Conservation (phyloP, 1,284 basidiomycete genomes). For the Mycena sp. region DNA sequence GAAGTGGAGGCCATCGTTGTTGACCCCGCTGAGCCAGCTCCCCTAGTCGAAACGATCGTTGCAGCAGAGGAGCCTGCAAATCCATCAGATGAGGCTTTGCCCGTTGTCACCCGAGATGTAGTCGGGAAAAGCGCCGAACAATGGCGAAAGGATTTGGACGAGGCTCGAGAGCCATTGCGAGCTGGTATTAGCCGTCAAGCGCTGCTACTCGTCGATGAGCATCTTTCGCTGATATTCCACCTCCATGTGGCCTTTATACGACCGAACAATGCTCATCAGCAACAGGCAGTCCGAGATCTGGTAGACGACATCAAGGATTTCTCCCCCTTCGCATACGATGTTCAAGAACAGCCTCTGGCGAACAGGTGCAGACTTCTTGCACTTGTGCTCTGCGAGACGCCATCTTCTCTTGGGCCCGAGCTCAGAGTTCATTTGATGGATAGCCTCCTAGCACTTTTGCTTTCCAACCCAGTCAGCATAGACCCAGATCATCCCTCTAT, state of each 20-base stretch:
- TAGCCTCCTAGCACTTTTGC: constrained; percentile 68
- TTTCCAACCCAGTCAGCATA: constrained; percentile 62
- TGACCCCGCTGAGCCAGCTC: no score
- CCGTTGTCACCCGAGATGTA: constrained; percentile 33
- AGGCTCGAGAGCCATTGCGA: constrained; percentile 73
- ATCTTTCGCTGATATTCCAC: constrained; percentile 91
- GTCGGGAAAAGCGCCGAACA: constrained; percentile 63
- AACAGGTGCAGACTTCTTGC: constrained; percentile 89
- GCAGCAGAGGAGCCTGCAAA: constrained; percentile 24
- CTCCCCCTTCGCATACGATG: constrained; percentile 70
- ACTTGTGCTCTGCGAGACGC: constrained; percentile 81
- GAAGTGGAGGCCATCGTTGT: no score
- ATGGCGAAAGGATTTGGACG: constrained; percentile 72
- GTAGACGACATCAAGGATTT: constrained; percentile 79
- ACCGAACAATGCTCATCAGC: constrained; percentile 65
- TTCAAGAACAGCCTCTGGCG: constrained; percentile 77
- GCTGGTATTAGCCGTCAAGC: constrained; percentile 74
- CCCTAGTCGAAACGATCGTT: no score
- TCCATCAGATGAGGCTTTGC: constrained; percentile 33
- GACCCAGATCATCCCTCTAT: constrained; percentile 60
- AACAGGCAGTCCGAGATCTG: constrained; percentile 69
- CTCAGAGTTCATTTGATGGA: constrained; percentile 68
- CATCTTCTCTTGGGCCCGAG: constrained; percentile 62
- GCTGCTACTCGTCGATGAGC: constrained; percentile 85
- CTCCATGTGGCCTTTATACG: constrained; percentile 84